phyloP scores from a whole-genome alignment of 163 green algal genomes.

The Trebouxiophyceae sp. region DNA sequence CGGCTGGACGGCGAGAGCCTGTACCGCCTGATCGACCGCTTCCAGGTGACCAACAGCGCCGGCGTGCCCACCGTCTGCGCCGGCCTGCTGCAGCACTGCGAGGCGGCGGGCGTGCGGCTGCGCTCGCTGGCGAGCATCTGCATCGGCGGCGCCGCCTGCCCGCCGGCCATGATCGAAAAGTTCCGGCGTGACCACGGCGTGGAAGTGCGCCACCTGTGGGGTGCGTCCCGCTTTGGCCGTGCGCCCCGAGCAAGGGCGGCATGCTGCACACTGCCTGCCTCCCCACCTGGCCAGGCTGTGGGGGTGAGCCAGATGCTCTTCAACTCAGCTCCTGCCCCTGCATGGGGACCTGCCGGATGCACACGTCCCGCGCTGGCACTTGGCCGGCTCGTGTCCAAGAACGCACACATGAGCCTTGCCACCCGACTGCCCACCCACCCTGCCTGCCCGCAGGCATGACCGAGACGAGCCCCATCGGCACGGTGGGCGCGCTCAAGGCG shows the following conservation, averaged over 20 bases:
- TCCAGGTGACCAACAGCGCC: slow-evolving; percentile 39
- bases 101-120: slow-evolving; percentile 27
- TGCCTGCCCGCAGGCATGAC: slow-evolving; percentile 61
- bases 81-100: slow-evolving; percentile 47
- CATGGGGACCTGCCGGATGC: too few species aligned
- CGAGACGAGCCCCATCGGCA: slow-evolving; percentile 63
- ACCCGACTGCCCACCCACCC: too few species aligned
- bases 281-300: too few species aligned
- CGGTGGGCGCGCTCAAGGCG: slow-evolving; percentile 36
- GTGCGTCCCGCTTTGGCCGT: slow-evolving; percentile 1
- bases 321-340: too few species aligned
- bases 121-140: slow-evolving; percentile 27
- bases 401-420: too few species aligned
- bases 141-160: slow-evolving; percentile 59
- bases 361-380: too few species aligned
- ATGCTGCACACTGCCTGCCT: too few species aligned
- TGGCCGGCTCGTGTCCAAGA: too few species aligned
- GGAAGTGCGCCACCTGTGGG: slow-evolving; percentile 68
- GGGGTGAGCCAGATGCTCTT: too few species aligned
- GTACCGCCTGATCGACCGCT: slow-evolving; percentile 25
- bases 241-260: too few species aligned
- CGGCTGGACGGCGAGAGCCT: slow-evolving; percentile 54
- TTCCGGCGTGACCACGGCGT: slow-evolving; percentile 46
- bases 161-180: slow-evolving; percentile 43
- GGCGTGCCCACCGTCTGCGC: slow-evolving; percentile 68